phyloP scores from a whole-genome alignment of 1,284 basidiomycete genomes.

The Microbotryum scabiosae region DNA sequence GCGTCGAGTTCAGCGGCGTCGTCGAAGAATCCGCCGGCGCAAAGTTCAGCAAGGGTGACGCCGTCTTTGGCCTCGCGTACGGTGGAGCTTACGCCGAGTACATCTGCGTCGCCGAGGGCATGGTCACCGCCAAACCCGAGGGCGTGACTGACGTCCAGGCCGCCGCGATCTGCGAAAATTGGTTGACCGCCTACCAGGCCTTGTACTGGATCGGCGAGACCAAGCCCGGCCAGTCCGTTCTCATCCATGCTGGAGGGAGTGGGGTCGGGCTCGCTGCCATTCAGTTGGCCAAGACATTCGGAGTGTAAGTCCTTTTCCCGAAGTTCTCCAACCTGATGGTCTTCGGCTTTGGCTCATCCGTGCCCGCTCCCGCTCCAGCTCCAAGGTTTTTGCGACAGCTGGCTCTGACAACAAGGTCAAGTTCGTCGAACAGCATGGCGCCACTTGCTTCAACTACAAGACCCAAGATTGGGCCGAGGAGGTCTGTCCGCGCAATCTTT shows the following conservation, averaged over 20 bases:
- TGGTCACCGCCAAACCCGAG: conserved; percentile 66
- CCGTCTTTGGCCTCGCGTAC: conserved; percentile 72
- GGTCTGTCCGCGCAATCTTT: conserved; percentile 36
- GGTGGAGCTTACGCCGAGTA: conserved; percentile 87
- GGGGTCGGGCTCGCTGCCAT: conserved; percentile 87
- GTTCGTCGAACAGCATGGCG: conserved; percentile 49
- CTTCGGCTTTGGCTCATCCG: not conserved
- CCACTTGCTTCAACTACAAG: conserved; percentile 48
- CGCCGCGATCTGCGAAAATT: conserved; percentile 63
- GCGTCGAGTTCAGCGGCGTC: conserved; percentile 80
- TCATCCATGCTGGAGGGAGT: conserved; percentile 80
- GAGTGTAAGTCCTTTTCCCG: conserved; percentile 62
- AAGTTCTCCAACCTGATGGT: not conserved
- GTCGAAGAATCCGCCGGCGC: conserved; percentile 55
- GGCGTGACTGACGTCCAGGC: conserved; percentile 70
- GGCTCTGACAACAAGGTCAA: conserved; percentile 76
- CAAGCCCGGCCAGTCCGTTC: conserved; percentile 61
- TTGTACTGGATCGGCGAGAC: conserved; percentile 62
- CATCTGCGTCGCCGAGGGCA: conserved; percentile 56
- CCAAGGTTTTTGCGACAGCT: conserved; percentile 51
- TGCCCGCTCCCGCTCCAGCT: not conserved
- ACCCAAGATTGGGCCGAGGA: conserved; percentile 66
- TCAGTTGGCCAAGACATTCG: conserved; percentile 68
- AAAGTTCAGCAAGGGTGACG: conserved; percentile 64
- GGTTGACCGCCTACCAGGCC: conserved; percentile 83